A percentile compares a stretch with the other conserved stretches of the same genome.
Conservation (phyloP, 2,329 filamentous ascomycete genomes). For the Tolypocladium tundrense region DNA sequence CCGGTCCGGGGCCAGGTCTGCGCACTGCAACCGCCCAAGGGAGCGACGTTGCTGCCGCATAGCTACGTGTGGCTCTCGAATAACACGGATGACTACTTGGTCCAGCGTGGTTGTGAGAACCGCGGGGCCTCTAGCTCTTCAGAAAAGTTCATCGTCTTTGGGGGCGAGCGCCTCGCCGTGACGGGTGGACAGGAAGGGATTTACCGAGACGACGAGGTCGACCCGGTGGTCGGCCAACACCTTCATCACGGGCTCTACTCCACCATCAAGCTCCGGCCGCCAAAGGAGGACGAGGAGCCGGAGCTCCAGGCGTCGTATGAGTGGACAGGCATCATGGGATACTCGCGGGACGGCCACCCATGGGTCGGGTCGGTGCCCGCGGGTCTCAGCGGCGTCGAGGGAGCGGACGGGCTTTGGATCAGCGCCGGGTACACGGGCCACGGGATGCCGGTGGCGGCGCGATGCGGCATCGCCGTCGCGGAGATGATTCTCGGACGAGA, state of each 20-base stretch:
- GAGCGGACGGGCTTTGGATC: constrained; percentile 45
- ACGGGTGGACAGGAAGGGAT: constrained; percentile 36
- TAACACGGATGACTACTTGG: constrained; percentile 59
- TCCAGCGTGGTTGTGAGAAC: constrained; percentile 46
- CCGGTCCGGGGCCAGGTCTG: constrained; percentile 68
- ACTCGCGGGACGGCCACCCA: constrained; percentile 54
- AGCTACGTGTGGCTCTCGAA: constrained; percentile 52
- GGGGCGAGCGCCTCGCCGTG: constrained; percentile 55
- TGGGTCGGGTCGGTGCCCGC: constrained; percentile 62
- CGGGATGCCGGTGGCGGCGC: constrained; percentile 65
- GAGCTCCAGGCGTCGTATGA: constrained; percentile 45
- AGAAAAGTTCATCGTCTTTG: constrained; percentile 51
- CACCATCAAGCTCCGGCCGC: constrained; percentile 29
- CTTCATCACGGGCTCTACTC: constrained; percentile 35
- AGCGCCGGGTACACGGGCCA: constrained; percentile 62
- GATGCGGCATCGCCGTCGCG: constrained; percentile 54
- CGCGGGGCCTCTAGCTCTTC: constrained; percentile 15
- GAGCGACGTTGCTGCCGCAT: constrained; percentile 32
- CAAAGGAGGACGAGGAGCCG: constrained; percentile 25
- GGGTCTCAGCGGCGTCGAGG: constrained; percentile 31
- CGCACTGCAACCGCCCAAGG: constrained; percentile 47
- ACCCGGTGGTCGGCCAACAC: constrained; percentile 43
- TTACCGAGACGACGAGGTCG: constrained; percentile 48
- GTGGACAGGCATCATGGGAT: constrained; percentile 79
- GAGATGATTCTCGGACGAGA: constrained; percentile 41